Evolutionary conservation across 352 stramenopile genomes (phyloP).

Genomic region (Phytophthora citrophthora): DNA sequence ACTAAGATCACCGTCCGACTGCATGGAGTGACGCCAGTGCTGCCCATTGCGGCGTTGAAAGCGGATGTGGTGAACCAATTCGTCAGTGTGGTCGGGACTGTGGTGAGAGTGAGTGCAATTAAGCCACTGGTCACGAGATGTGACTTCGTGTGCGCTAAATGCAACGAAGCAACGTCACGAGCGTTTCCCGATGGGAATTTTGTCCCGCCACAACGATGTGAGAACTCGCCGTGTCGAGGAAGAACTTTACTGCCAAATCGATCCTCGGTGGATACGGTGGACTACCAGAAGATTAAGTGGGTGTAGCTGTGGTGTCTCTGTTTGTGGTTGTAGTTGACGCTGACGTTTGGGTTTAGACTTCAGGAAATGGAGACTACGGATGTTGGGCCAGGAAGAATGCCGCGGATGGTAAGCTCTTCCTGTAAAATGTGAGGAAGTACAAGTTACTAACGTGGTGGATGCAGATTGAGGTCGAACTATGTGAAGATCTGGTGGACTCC

Average conservation of each 20-base stretch:
- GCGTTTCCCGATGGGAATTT: slow-evolving; percentile 88
- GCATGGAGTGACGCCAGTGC: slow-evolving; percentile 67
- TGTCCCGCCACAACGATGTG: slow-evolving; percentile 65
- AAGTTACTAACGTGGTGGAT: slow-evolving; percentile 1
- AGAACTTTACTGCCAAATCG: slow-evolving; percentile 81
- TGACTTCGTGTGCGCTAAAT: slow-evolving; percentile 89
- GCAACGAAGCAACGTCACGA: slow-evolving; percentile 68
- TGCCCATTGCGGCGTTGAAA: slow-evolving; percentile 77
- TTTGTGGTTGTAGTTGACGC: slow-evolving; percentile 15
- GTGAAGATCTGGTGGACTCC: slow-evolving; percentile 94
- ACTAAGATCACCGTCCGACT: slow-evolving; percentile 70
- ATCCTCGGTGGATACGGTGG: slow-evolving; percentile 87
- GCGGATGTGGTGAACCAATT: slow-evolving; percentile 82
- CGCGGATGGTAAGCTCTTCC: slow-evolving; percentile 63
- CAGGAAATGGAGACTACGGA: slow-evolving; percentile 93
- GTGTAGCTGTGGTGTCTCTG: slow-evolving; percentile 8
- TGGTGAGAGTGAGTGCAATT: slow-evolving; percentile 86
- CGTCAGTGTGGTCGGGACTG: slow-evolving; percentile 71
- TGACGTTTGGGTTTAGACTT: slow-evolving; percentile 46
- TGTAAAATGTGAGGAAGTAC: neutral
- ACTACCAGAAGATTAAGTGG: slow-evolving; percentile 92
- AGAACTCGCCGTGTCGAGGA: slow-evolving; percentile 64
- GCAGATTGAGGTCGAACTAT: slow-evolving; percentile 90
- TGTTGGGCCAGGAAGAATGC: slow-evolving; percentile 86
- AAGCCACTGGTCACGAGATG: slow-evolving; percentile 86